Conservation (phyloP, 192 early-diverging fungal genomes). For the Coemansia sp. region DNA sequence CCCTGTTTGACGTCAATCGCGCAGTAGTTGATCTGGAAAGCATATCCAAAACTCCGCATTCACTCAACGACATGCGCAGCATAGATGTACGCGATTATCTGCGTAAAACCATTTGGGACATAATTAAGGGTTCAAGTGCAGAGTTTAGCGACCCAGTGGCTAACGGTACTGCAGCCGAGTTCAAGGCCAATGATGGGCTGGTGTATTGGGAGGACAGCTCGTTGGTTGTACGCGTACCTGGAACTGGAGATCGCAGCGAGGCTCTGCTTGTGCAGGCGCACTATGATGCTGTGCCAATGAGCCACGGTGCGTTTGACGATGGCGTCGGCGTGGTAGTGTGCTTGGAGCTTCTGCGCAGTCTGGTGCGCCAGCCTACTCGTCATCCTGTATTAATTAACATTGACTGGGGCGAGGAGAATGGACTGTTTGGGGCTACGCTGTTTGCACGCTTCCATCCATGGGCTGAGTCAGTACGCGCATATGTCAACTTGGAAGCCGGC, state of each 20-base stretch:
- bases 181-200: conserved; percentile 21
- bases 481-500: conserved; percentile 71
- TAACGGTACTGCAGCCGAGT: conserved; percentile 35
- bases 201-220: conserved; percentile 58
- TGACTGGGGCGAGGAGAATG: conserved; percentile 71
- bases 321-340: conserved; percentile 64
- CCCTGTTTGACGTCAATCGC: conserved; percentile 35
- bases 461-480: conserved; percentile 62
- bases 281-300: conserved; percentile 68
- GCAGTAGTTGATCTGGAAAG: conserved; percentile 34
- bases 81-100: conserved; percentile 48
- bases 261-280: conserved; percentile 68
- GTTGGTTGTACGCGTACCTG: conserved; percentile 62
- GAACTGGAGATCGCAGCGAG: conserved; percentile 48
- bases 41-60: conserved; percentile 47
- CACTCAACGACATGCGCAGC: conserved; percentile 52
- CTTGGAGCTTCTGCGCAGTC: conserved; percentile 65
- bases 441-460: conserved; percentile 67
- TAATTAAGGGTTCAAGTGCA: conserved; percentile 20
- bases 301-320: conserved; percentile 70
- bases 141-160: conserved; percentile 30
- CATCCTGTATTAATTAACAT: conserved; percentile 69
- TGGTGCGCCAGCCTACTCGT: conserved; percentile 58
- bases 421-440: conserved; percentile 60
- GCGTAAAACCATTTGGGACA: conserved; percentile 22